Base-by-base conservation (phyloP, 139 green algal genomes). In the Auxenochlorella pyrenoidosa region DNA sequence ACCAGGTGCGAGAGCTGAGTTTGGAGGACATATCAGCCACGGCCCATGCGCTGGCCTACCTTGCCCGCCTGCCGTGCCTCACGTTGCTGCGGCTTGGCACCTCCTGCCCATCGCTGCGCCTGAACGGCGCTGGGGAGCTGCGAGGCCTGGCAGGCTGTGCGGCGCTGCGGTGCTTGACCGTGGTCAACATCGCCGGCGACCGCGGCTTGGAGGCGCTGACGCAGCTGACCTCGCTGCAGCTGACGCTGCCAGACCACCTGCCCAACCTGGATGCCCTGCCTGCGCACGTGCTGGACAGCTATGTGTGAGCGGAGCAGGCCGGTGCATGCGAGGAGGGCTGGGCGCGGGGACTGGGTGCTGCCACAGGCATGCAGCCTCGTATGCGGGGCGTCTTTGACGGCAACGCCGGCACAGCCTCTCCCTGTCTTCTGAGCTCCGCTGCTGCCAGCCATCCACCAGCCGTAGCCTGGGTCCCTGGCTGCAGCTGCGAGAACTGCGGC, bases 401-500 rank as follows among this genome's bases (percentile, higher is more conserved):
- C n/a, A n/a, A n/a, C n/a, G n/a, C n/a, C n/a, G n/a, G n/a, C n/a
- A n/a, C n/a, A n/a, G n/a, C n/a, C n/a, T n/a, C n/a, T n/a, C n/a
- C n/a, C n/a, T n/a, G n/a, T n/a, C n/a, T n/a, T n/a, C n/a, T n/a
- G n/a, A n/a, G n/a, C n/a, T n/a, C n/a, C n/a, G n/a, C n/a, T n/a
- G n/a, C n/a, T n/a, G n/a, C n/a, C n/a, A n/a, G n/a, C n/a, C n/a
- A n/a, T n/a, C n/a, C n/a, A n/a, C n/a, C n/a, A n/a, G n/a, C n/a
- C n/a, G n/a, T 30, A 24, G 21, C 1, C 79, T 75, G 79, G 3
- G 13, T 63, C 68, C 19, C 43, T 18, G 19, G 10, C 28, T 22
- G 41, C 75, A 80, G 75, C 28, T 80, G 75, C 41, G 40, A 63
- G 22, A 63, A 80, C 82, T 86, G 77, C 51, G 77, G 77, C 38